These are phyloP conservation scores for Baeospora myosura DNA, from an alignment of 1,284 basidiomycete genomes.

Conservation along the genomic window DNA sequence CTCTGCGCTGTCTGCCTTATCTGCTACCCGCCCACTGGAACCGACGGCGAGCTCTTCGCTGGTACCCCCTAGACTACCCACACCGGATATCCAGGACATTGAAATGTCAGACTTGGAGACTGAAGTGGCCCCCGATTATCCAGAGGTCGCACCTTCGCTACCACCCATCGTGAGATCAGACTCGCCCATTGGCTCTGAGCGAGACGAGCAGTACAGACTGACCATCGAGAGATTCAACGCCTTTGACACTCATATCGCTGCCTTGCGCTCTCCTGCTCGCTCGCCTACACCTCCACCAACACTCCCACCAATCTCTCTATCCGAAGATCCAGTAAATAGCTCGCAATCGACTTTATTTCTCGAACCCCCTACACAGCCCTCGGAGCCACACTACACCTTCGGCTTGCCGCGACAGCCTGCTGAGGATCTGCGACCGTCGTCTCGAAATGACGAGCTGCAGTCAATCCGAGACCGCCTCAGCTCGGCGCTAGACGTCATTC, in stretches of 20 bases:
- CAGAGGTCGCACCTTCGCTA: too few relatives aligned
- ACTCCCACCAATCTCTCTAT: conserved; percentile 27
- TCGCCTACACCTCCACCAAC: conserved; percentile 28
- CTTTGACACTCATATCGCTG: conserved; percentile 44
- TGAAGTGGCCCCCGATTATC: conserved; percentile 37
- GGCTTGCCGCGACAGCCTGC: too few relatives aligned
- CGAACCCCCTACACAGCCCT: too few relatives aligned
- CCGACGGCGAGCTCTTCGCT: conserved; percentile 10
- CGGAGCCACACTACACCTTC: too few relatives aligned
- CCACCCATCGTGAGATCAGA: too few relatives aligned
- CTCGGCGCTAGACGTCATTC: conserved; percentile 20
- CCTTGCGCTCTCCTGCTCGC: conserved; percentile 32
- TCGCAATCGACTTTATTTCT: too few relatives aligned
- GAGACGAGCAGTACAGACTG: conserved; percentile 33
- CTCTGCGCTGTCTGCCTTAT: conserved; percentile 12
- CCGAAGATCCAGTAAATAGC: too few relatives aligned
- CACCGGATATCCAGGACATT: conserved; percentile 33
- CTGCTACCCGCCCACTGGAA: conserved; percentile 16
- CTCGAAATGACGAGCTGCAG: too few relatives aligned
- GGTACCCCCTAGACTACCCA: conserved; percentile 28
- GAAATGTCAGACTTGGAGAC: conserved; percentile 23
- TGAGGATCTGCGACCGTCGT: too few relatives aligned
- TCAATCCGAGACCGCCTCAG: conserved; percentile 13
- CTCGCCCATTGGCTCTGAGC: conserved; percentile 9
- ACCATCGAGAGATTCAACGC: conserved; percentile 46